phyloP scores from a whole-genome alignment of 192 early-diverging fungal genomes.

The Powellomyces hirtus region DNA sequence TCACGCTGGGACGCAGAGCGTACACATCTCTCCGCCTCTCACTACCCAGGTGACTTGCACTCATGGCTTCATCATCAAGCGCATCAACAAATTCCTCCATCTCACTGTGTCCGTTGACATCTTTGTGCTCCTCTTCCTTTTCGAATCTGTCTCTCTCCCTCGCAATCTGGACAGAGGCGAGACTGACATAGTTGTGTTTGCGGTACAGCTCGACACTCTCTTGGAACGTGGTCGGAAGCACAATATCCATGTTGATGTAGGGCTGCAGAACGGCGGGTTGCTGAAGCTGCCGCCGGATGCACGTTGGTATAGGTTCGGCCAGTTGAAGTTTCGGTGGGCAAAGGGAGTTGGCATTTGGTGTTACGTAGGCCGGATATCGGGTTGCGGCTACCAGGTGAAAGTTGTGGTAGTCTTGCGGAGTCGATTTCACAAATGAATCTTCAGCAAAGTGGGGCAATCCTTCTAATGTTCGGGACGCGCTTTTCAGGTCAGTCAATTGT shows the following conservation, averaged over 20 bases:
- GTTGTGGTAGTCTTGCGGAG: slow-evolving; percentile 60
- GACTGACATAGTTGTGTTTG: slow-evolving; percentile 34
- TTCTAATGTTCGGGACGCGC: slow-evolving; percentile 41
- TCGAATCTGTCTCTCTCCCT: slow-evolving; percentile 17
- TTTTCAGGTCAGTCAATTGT: slow-evolving; percentile 50
- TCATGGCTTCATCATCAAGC: slow-evolving; percentile 10
- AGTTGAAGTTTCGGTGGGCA: slow-evolving; percentile 9
- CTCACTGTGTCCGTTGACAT: background rate
- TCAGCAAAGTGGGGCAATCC: slow-evolving; percentile 38
- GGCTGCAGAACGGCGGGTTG: slow-evolving; percentile 33
- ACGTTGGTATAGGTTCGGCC: slow-evolving; percentile 27
- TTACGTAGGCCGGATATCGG: slow-evolving; percentile 64
- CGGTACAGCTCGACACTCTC: slow-evolving; percentile 32
- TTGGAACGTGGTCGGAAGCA: slow-evolving; percentile 26
- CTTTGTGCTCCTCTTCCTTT: background rate
- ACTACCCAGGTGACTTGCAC: slow-evolving; percentile 21
- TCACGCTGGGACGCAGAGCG: background rate
- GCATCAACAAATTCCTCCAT: background rate
- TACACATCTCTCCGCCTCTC: slow-evolving; percentile 8
- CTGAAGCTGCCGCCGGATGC: slow-evolving; percentile 26
- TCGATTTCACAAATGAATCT: slow-evolving; percentile 50
- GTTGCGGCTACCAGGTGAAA: slow-evolving; percentile 55
- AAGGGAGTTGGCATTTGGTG: slow-evolving; percentile 19
- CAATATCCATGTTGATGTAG: slow-evolving; percentile 5
- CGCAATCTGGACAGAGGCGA: slow-evolving; percentile 34